Base-by-base conservation (phyloP, 163 green algal species). In the Coccomyxa subellipsoidea region DNA sequence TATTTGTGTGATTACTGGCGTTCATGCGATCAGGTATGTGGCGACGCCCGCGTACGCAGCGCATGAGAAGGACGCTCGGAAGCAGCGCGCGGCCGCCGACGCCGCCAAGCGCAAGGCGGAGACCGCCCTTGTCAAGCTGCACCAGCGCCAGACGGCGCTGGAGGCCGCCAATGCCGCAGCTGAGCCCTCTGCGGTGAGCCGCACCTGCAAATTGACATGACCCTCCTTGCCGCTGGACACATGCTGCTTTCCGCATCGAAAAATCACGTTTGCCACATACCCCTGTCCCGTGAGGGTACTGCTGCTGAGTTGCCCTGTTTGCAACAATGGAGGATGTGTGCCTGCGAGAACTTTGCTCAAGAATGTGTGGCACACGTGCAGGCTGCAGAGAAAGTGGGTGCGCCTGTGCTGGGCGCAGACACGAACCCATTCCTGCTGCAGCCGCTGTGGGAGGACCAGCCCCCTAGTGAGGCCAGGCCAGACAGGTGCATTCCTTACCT, bases 371-470 rank as follows among this genome's bases (percentile, higher is more conserved):
- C n/a, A n/a, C n/a, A n/a, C 66, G 66, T 38, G 4, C 39, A 70
- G 23, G 23, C 69, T 69, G 69, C 40, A 29, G 40, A 79, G 54
- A 39, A 54, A 7, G 69, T 29, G 32, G 40, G 36, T 35, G 53
- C 54, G 25, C 23, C 27, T 66, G 80, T 66, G 36, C 70, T 32
- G 15, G 84, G 35, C 25, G 27, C 40, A 7, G 72, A 38, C 7
- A 73, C 15, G 15, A 92, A 92, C 77, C 81, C 85, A 8, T 92
- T 91, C 79, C 54, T 92, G 29, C 79, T 79, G 8, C 53, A 72
- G 31, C 80, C 84, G 32, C 31, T 77, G 4, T 77, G 70, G 70
- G 70, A 77, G 70, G 70, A 77, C 27, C 70, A 77, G 32, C n/a
- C 70, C 8, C 12, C 32, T n/a, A 35, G n/a, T n/a, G n/a, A 34